Base-by-base conservation (phyloP, 192 early-diverging fungal species). In the Coemansia sp. region DNA sequence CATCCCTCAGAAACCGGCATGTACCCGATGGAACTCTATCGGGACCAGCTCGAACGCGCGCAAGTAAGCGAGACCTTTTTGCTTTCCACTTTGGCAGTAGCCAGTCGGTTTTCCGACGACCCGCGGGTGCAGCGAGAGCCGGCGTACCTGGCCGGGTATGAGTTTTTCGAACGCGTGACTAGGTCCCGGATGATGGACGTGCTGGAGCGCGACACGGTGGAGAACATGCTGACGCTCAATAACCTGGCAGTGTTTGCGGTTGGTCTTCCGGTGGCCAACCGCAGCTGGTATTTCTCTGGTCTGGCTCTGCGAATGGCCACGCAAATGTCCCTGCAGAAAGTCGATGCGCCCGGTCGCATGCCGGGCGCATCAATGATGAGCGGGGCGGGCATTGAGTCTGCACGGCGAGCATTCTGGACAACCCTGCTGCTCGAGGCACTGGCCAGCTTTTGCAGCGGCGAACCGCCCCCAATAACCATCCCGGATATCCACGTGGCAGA, bases 391-490 rank as follows among this genome's bases (percentile, higher is more conserved):
- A 71, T 78, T 16, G 75, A 78, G 61, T 78, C 75, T 0, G 69
- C 69, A 6, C 49, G 75, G 1, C 59, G 75, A 30, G 75, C 75
- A 7, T 78, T 78, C 31, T 78, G 75, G 75, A 71, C 68, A n/a
- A 78, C 75, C 15, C 53, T 78, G 39, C 55, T 78, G 49, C 58
- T 78, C 0, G 75, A 78, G 50, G 68, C 75, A 10, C 39, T 78
- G 50, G 75, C 75, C n/a, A 78, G 75, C 56, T 78, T 78, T 64
- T 68, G 69, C 31, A 78, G 75, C 35, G 75, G 69, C 49, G 75
- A 78, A 56, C 75, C 75, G 13, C 75, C 75, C 20, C 69, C 75
- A 6, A 68, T 72, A 35, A 78, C 75, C 18, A 64, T 61, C 45
- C 64, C 67, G 68, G 75, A 78, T 42, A 61, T 78, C 43, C 75